phyloP scores from a whole-genome alignment of 768 basidiomycete species.

The Pseudohyphozyma bogoriensis region DNA sequence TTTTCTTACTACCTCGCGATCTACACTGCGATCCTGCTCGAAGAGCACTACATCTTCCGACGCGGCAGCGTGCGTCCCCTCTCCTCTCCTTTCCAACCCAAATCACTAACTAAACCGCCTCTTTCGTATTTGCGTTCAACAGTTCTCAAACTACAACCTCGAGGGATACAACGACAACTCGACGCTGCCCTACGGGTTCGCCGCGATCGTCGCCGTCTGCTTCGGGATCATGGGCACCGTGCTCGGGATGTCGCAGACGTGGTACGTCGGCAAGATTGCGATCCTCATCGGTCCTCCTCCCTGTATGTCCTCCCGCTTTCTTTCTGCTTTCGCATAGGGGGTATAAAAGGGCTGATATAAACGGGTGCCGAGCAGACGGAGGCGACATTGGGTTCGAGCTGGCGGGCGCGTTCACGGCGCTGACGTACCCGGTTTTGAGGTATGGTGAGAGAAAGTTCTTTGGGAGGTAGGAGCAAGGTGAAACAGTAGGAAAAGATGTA shows the following conservation, averaged over 20 bases:
- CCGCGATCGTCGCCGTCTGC: constrained; percentile 38
- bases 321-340: not conserved
- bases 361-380: constrained; percentile 28
- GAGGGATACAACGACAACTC: constrained; percentile 37
- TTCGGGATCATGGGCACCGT: constrained; percentile 42
- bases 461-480: too few relatives aligned
- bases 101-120: not conserved
- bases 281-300: constrained; percentile 25
- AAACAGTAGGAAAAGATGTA: too few relatives aligned
- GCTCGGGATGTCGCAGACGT: constrained; percentile 39
- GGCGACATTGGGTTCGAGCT: constrained; percentile 42
- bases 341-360: too few relatives aligned
- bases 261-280: constrained; percentile 32
- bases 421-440: constrained; percentile 1
- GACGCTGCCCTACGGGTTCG: constrained; percentile 41
- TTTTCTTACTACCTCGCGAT: constrained; percentile 48
- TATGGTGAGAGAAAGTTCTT: not conserved
- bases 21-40: constrained; percentile 44
- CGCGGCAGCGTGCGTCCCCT: constrained; percentile 21
- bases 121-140: not conserved
- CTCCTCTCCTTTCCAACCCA: not conserved
- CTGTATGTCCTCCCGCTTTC: constrained; percentile 1
- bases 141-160: constrained; percentile 38
- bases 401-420: constrained; percentile 37
- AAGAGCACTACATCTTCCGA: constrained; percentile 50